Conservation (phyloP, 139 green algal species). For the Desmodesmus armatus region DNA sequence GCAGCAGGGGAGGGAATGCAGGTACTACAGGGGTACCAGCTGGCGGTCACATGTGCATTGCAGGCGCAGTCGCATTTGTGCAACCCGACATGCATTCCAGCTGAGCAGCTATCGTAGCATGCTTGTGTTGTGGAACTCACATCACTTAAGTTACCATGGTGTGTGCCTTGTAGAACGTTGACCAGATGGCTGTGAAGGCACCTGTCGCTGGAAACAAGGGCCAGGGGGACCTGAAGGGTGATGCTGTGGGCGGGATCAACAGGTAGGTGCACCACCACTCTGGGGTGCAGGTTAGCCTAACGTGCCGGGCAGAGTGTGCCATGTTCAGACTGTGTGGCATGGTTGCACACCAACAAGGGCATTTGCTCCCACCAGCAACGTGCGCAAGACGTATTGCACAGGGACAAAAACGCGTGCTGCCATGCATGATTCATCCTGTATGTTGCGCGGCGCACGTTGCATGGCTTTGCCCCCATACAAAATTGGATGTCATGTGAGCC, state of each 20-base stretch:
- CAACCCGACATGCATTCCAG: background rate
- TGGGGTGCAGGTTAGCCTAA: background rate
- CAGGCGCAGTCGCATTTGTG: background rate
- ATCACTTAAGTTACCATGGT: background rate
- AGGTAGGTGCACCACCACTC: background rate
- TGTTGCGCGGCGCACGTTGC: no score
- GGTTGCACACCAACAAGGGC: no score
- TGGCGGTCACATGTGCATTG: background rate
- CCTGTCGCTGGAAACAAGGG: background rate
- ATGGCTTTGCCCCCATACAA: no score
- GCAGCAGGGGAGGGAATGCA: background rate
- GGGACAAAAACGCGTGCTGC: no score
- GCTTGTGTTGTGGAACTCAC: background rate
- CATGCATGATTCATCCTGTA: no score
- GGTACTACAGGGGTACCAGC: background rate
- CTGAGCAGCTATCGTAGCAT: no score
- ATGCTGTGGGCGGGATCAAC: background rate
- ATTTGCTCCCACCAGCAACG: no score
- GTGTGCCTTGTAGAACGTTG: background rate
- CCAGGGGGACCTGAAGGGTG: background rate
- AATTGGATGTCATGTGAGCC: no score
- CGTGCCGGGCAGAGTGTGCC: slow-evolving; percentile 61
- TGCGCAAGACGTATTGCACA: no score
- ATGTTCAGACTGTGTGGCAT: slow-evolving; percentile 72
- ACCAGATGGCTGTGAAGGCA: background rate